Evolutionary conservation across 345 rosid species (phyloP).

Genomic region (Eucalyptus brandiana): DNA sequence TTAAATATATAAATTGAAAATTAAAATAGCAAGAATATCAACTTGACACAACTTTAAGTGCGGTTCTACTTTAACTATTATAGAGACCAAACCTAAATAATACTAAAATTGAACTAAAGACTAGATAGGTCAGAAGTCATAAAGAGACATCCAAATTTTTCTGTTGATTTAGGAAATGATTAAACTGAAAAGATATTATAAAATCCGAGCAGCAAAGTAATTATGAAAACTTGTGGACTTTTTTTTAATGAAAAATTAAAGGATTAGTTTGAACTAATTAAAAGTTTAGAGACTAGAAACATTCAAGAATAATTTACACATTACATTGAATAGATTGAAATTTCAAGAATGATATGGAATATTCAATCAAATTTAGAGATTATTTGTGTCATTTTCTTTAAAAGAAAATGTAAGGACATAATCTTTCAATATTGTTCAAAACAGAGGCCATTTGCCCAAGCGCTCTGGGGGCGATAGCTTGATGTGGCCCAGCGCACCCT

Average conservation of each 20-base stretch:
- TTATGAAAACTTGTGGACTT: not conserved
- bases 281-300: not conserved
- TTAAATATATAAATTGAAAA: too few relatives aligned
- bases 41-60: not conserved
- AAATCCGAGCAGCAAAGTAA: not conserved
- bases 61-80: not conserved
- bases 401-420: not conserved
- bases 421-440: not conserved
- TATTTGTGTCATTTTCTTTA: too few relatives aligned
- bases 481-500: not conserved
- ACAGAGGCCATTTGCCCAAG: not conserved
- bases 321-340: too few relatives aligned
- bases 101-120: not conserved
- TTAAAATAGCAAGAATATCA: not conserved
- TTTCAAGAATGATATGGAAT: not conserved
- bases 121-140: not conserved
- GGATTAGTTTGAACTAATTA: not conserved
- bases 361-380: rapidly evolving
- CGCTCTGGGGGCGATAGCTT: not conserved
- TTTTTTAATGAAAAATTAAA: not conserved
- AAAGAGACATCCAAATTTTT: not conserved
- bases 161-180: not conserved
- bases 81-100: not conserved
- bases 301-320: not conserved
- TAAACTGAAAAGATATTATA: too few relatives aligned